Evolutionary conservation across 768 basidiomycete genomes (phyloP), one percentile per base, ranked within the genome.

Genomic region (Suillus spraguei): DNA sequence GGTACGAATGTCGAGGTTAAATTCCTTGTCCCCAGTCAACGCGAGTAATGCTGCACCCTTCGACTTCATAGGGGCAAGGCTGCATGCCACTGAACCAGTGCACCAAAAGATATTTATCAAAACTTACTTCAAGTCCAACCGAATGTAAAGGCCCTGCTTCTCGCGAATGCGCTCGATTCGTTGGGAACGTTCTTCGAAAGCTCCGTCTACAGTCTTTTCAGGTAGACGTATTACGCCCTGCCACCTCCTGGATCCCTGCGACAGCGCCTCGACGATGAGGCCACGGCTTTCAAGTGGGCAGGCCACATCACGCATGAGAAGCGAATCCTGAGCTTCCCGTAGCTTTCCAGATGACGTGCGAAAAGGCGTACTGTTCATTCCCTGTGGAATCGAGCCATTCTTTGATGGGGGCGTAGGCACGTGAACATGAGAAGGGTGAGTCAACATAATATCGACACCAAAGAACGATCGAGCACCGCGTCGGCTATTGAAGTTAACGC

Each of bases 1-100:
- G 24, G 66, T 69, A 38, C 78, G 78, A 2, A 85, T 64, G 47
- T 81, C 74, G 56, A 76, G 73, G 47, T 76, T 72, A 69, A 88
- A 87, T 32, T 79, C 77, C 0, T 55, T 47, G 68, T 89, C 87
- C 10, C 89, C 89, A 2, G 89, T 91, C 24, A 84, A 67, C 14
- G 78, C 67, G 39, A 91, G 74, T 33, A 84, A 73, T 0, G 85
- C 84, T 0, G 87, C 81, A 20, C 85, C 85, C 8, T 77, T 77
- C 1, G 82, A 83, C 61, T 82, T 81, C 59, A 79, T 67, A 2
- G 87, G 82, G 16, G 81, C 76, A 35, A 85, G 61, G 62, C 86
- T 76, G 59, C 50, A 35, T 41, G 24, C 44, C 14, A 38, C 58
- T 20, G 28, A 59, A 39, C 44, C 49, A 35, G 9, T 66, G 32